A percentile compares a stretch with the other conserved stretches of the same genome.
phyloP scores from a whole-genome alignment of 2,329 filamentous ascomycete genomes.

The Penicillium thymicola region DNA sequence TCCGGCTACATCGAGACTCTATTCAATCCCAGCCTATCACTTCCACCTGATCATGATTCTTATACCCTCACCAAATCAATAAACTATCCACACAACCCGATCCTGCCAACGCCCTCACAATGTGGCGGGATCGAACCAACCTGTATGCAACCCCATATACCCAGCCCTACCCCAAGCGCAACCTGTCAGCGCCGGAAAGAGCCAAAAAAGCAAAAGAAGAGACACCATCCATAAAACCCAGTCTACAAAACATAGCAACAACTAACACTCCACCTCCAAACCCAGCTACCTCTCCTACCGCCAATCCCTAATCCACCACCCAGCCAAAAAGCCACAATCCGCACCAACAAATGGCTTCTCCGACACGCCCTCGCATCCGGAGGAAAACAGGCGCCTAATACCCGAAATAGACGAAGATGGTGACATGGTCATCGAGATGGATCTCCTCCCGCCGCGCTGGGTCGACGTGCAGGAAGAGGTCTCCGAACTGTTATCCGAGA shows the following conservation, averaged over 20 bases:
- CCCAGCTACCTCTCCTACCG: conserved; percentile 95
- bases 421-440: conserved; percentile 97
- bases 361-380: conserved; percentile 57
- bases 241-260: neutral
- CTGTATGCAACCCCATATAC: conserved; percentile 59
- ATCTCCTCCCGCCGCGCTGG: conserved; percentile 91
- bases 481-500: conserved; percentile 72
- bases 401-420: conserved; percentile 74
- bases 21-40: neutral
- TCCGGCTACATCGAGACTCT: neutral
- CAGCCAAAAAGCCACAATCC: conserved; percentile 77
- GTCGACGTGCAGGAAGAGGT: conserved; percentile 94
- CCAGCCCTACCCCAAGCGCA: neutral
- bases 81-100: conserved; percentile 15
- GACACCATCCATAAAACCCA: neutral
- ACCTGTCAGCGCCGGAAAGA: neutral
- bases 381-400: conserved; percentile 79
- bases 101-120: conserved; percentile 56
- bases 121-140: conserved; percentile 99
- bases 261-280: conserved; percentile 13
- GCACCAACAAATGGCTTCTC: conserved; percentile 58
- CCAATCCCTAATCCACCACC: conserved; percentile 95
- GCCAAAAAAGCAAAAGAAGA: neutral
- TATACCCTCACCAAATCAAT: conserved; percentile 14
- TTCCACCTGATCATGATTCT: conserved; percentile 14